phyloP scores from a whole-genome alignment of 345 rosid genomes.

The Fremontodendron californicum region DNA sequence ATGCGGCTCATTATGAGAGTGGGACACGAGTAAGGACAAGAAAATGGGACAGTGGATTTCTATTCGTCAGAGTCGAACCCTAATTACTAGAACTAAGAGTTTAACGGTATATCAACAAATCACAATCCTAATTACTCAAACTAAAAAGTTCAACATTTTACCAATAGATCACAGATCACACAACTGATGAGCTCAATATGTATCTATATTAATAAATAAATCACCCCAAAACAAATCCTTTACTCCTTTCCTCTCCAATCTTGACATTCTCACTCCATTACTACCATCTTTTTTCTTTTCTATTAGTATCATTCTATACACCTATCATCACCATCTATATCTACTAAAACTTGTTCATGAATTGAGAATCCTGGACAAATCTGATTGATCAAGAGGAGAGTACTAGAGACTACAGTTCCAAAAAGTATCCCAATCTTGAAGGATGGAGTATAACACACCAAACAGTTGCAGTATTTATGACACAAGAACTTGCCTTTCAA shows the following conservation, averaged over 20 bases:
- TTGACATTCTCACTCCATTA: neutral
- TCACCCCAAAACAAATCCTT: neutral
- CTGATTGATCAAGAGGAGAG: neutral
- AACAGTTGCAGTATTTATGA: neutral
- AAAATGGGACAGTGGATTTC: no score
- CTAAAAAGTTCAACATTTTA: no score
- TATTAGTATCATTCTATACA: neutral
- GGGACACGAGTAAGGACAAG: no score
- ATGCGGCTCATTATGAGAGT: no score
- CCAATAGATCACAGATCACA: no score
- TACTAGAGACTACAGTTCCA: neutral
- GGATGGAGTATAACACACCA: neutral
- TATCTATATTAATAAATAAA: no score
- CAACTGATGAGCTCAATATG: no score
- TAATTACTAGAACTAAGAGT: no score
- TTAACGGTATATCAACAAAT: no score
- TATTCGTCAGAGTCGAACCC: no score
- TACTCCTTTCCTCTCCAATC: neutral
- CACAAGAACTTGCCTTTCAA: neutral
- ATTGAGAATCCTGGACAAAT: neutral
- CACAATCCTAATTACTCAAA: no score
- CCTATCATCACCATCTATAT: neutral
- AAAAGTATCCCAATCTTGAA: neutral
- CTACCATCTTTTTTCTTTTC: neutral
- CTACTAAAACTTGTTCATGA: neutral